Evolutionary conservation across 2,329 filamentous ascomycete species (phyloP), one percentile per base, ranked within the genome.

Genomic region (Fonsecaea monophora): DNA sequence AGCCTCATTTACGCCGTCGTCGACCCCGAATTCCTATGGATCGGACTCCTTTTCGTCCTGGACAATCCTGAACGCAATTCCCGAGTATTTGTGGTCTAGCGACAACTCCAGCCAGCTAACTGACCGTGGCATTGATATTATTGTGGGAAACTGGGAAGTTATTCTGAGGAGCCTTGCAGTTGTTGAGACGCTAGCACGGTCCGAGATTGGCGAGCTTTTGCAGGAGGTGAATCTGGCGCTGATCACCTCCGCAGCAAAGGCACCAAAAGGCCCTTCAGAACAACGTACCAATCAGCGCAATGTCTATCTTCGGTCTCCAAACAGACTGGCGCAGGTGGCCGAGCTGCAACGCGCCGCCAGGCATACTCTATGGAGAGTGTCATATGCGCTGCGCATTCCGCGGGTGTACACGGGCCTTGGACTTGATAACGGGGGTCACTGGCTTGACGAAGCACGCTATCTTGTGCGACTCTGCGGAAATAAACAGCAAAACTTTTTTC

Each of bases 381-480:
- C 83, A 12, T 79, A 82, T 56, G 85, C 84, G 58, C 80, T 87
- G 71, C 82, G 84, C 68, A 85, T 85, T 37, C 85, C 85, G 15
- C 81, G 82, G 57, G 86, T 87, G 9, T 77, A 84, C 63, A 86
- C 85, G 2, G 86, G 86, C 3, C 85, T 87, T 71, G 84, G 83
- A 59, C 61, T 70, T 18, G 70, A 70, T 40, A 69, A 68, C 40
- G 87, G 85, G 83, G 85, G 85, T 10, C 82, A 87, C 10, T 88
- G 86, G 86, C 82, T 85, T 63, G 85, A 87, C 70, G 86, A 88
- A 75, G 84, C 85, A 48, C 80, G 85, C 68, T 86, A 83, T 76
- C 82, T 87, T 50, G 82, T 83, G n/a, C 81, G 82, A 54, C 83
- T 81, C 70, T 81, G 85, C 50, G 84, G 84, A 37, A 80, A 82